Evolutionary conservation across 148 eudicot species (phyloP), one percentile per base, ranked within the genome.

Genomic region (Rhododendron vialii): DNA sequence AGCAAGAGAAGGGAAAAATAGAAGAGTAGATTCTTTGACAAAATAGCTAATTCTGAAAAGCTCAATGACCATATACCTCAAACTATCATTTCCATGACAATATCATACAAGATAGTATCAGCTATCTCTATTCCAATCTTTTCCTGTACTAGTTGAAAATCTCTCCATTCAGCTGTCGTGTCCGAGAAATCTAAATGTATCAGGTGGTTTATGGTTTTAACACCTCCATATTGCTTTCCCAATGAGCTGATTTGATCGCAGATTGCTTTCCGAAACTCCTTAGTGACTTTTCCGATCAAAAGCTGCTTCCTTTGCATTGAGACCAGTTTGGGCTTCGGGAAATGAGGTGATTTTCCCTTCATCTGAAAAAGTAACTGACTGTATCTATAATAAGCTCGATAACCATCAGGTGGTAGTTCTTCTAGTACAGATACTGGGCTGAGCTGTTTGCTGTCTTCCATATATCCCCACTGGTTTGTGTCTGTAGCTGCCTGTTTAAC

Each of bases 331-430:
- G 50, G n/a, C 65, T 81, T 81, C 43, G 33, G 41, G 83, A 17
- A 33, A 57, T 51, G 41, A 30, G 63, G 14, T 50, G 83, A 81
- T 7, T 30, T 33, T 28, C 14, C 57, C 28, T 30, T 81, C n/a
- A 81, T 20, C 36, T 81, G 5, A 22, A 57, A 33, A 33, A 33
- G 45, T 30, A 81, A 55, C 45, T 81, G 69, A 81, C 45, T 53
- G n/a, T 35, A 17, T 53, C 20, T 55, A n/a, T 48, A 1, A 81
- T 50, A n/a, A 80, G 53, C 73, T 59, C 41, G 85, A 67, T 36
- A 83, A 83, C 71, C 85, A n/a, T 83, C 78, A 3, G 57, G 47
- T 83, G 78, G 78, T 69, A 83, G 61, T 69, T 83, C 61, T 83
- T 83, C 85, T 83, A 57, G 78, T 47, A 83, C 85, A 3, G 78